These are phyloP conservation scores for Ophiognomonia clavigignenti-juglandacearum DNA, from an alignment of 2,329 filamentous ascomycete species.

Conservation along the genomic window DNA sequence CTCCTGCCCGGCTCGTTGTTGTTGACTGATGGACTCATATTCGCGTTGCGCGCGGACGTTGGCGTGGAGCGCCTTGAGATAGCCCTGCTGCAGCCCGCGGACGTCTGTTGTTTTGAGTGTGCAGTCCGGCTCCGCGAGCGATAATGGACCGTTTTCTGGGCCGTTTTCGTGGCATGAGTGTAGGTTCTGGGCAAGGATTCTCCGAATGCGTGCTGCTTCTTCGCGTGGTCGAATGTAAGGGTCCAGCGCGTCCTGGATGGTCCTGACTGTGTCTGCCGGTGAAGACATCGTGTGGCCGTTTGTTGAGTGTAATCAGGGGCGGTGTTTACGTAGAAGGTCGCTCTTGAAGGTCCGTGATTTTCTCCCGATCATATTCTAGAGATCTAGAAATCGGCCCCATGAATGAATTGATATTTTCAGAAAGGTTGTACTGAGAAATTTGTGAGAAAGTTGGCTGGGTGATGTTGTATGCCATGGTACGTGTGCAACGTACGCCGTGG, in stretches of 20 bases:
- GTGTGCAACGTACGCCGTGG: too few species aligned
- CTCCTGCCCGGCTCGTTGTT: conserved; percentile 21
- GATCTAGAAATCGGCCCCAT: too few species aligned
- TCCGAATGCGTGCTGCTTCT: conserved; percentile 51
- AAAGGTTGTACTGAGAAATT: too few species aligned
- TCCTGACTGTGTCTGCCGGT: conserved; percentile 30
- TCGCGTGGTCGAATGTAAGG: conserved; percentile 54
- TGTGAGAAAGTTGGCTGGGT: too few species aligned
- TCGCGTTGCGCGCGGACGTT: conserved; percentile 48
- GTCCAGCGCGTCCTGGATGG: conserved; percentile 39
- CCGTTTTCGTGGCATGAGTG: conserved; percentile 40
- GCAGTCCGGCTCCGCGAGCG: conserved; percentile 39
- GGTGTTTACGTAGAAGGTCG: too few species aligned
- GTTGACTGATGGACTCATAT: conserved; percentile 34
- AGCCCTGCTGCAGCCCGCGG: conserved; percentile 48
- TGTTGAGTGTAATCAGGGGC: neutral
- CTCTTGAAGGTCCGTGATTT: too few species aligned
- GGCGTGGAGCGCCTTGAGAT: conserved; percentile 47
- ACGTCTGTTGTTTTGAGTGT: conserved; percentile 32
- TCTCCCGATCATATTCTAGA: too few species aligned
- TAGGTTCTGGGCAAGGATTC: conserved; percentile 49
- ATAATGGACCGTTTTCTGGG: conserved; percentile 39
- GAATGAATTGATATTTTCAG: too few species aligned
- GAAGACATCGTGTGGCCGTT: conserved; percentile 20
- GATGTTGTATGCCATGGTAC: too few species aligned